phyloP scores from a whole-genome alignment of 257 asterid genomes.

The Fraxinus quadrangulata region DNA sequence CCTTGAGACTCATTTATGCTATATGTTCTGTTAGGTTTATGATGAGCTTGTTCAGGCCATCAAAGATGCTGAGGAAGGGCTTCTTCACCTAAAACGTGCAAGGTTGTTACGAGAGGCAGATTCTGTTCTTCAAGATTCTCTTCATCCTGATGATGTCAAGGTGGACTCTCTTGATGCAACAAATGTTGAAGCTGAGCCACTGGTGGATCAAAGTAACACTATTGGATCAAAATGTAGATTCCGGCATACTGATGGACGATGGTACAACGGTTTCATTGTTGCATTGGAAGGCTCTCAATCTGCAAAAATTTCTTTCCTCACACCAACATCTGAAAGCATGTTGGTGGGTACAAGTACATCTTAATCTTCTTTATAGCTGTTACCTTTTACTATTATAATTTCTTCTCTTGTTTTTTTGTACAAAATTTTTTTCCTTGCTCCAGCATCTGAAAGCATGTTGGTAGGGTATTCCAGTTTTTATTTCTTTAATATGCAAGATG shows the following conservation, averaged over 20 bases:
- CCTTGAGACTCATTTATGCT: slow-evolving; percentile 17
- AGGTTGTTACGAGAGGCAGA: slow-evolving; percentile 79
- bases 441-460: slow-evolving; percentile 88
- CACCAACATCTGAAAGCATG: slow-evolving; percentile 91
- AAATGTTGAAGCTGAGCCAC: slow-evolving; percentile 50
- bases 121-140: slow-evolving; percentile 43
- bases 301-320: slow-evolving; percentile 73
- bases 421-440: slow-evolving; percentile 65
- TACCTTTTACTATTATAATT: background rate
- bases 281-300: slow-evolving; percentile 60
- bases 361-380: slow-evolving; percentile 9
- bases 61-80: slow-evolving; percentile 86
- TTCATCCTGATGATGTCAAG: slow-evolving; percentile 35
- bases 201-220: slow-evolving; percentile 54
- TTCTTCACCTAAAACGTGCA: slow-evolving; percentile 75
- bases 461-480: slow-evolving; percentile 45
- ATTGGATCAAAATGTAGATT: slow-evolving; percentile 92
- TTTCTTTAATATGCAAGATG: slow-evolving; percentile 24
- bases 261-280: slow-evolving; percentile 82
- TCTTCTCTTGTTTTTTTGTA: slow-evolving; percentile 12
- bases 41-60: slow-evolving; percentile 76
- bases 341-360: slow-evolving; percentile 54
- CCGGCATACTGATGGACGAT: slow-evolving; percentile 81
- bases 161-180: slow-evolving; percentile 53
- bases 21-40: slow-evolving; percentile 48